Evolutionary conservation across 2,329 filamentous ascomycete genomes (phyloP).

Genomic region (Sporothrix inflata): DNA sequence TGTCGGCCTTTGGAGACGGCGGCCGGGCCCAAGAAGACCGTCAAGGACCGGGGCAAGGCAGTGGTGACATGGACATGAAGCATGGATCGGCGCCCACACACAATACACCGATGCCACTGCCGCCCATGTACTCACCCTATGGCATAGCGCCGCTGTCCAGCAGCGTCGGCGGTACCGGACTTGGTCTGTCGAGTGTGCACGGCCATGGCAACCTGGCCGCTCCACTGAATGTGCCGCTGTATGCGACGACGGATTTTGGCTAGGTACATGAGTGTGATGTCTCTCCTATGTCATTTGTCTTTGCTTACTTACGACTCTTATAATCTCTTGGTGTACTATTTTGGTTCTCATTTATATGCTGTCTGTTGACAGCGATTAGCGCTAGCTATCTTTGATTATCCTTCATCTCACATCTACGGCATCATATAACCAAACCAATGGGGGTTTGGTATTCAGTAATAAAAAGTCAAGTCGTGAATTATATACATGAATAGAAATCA

Average conservation of each 20-base stretch:
- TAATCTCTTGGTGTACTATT: neutral
- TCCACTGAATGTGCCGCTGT: slow-evolving; percentile 19
- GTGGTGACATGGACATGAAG: slow-evolving; percentile 1
- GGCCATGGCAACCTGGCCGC: neutral
- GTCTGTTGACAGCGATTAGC: neutral
- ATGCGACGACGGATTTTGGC: slow-evolving; percentile 17
- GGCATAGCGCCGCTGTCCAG: slow-evolving; percentile 5
- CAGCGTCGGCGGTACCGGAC: neutral
- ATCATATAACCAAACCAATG: neutral
- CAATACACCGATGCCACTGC: neutral
- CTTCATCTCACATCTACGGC: neutral
- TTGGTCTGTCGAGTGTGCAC: neutral
- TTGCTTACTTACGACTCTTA: neutral
- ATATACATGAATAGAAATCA: no score
- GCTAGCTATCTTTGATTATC: neutral
- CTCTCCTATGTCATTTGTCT: neutral
- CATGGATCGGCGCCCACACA: neutral
- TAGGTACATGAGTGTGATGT: neutral
- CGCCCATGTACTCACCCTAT: slow-evolving; percentile 13
- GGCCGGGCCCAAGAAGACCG: neutral
- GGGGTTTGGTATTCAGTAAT: neutral
- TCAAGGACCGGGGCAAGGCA: neutral
- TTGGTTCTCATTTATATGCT: neutral
- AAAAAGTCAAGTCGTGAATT: no score
- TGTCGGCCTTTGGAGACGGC: neutral